Base-by-base conservation (phyloP, 805 yeast species). In the Wickerhamomyces strasburgensis region DNA sequence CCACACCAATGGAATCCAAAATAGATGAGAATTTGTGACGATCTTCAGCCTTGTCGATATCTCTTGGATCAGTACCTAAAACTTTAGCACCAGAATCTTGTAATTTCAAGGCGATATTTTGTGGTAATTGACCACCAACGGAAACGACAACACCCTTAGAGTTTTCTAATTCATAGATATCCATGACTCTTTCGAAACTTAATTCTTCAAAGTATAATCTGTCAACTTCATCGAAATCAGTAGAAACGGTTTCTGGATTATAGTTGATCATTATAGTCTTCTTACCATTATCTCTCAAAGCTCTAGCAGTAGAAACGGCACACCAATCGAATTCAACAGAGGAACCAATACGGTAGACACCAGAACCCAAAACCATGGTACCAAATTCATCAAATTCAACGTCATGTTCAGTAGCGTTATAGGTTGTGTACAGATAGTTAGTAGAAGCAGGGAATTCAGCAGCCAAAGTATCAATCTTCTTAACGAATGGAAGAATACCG, bases 241-340 rank as follows among this genome's bases (percentile, higher is more conserved):
- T 90, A 9, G 96, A 87, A 29, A 90, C 98, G 18, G 98, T 90
- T 68, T 90, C 98, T 43, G 98, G 98, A 70, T 90, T 90, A 68
- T 90, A 90, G 72, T 90, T 90, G 58, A 90, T 76, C 98, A 90
- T 90, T 49, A 90, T 80, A 23, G 98, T 90, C 65, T 81, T 85
- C 62, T 80, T 81, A 47, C 95, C 95, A 38, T 78, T 71, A 37
- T 78, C 83, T 63, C 98, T 80, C 54, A 90, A 78, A 30, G 97
- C 88, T 61, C 97, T 80, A 39, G 95, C 96, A 40, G 98, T 84
- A 47, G 93, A 78, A 46, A 90, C 98, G 38, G 98, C 98, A 73
- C 98, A 90, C 98, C 98, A 90, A 65, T 90, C 98, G 56, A 90
- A 90, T 68, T 93, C 98, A 38, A 90, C 98, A 23, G 97, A 88